Percentiles rank a stretch among this genome's conserved stretches.
phyloP scores from a whole-genome alignment of 2,329 filamentous ascomycete species.

The Parastagonospora avenae region DNA sequence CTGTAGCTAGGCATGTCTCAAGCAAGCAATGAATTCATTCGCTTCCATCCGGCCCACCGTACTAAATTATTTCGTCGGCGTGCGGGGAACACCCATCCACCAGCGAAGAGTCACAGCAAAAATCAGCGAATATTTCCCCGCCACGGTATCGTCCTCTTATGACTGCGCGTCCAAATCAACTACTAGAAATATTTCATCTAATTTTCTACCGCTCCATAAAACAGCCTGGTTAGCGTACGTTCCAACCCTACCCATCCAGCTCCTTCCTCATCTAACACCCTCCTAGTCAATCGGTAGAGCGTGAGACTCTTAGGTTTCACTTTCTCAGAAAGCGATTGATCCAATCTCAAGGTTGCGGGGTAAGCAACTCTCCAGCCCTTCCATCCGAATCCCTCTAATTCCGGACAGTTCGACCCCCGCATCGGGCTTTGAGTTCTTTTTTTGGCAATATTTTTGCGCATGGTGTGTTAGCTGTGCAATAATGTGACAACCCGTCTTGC shows the following conservation, averaged over 20 bases:
- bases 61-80: no score
- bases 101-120: no score
- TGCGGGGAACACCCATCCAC: no score
- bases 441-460: not conserved
- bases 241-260: not conserved
- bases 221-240: conserved; percentile 2
- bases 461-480: no score
- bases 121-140: no score
- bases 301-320: conserved; percentile 46
- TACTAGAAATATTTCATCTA: not conserved
- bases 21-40: no score
- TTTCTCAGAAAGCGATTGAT: conserved; percentile 19
- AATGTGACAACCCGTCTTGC: no score
- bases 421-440: conserved; percentile 15
- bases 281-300: conserved; percentile 48
- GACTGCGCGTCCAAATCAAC: no score
- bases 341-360: conserved; percentile 46
- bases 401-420: conserved; percentile 58
- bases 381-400: no score
- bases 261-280: not conserved
- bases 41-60: no score
- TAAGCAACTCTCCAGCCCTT: not conserved
- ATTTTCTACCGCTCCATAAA: not conserved
- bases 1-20: no score
- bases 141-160: no score